Conservation (phyloP, 192 early-diverging fungal species). For the Bifiguratus adelaidae region DNA sequence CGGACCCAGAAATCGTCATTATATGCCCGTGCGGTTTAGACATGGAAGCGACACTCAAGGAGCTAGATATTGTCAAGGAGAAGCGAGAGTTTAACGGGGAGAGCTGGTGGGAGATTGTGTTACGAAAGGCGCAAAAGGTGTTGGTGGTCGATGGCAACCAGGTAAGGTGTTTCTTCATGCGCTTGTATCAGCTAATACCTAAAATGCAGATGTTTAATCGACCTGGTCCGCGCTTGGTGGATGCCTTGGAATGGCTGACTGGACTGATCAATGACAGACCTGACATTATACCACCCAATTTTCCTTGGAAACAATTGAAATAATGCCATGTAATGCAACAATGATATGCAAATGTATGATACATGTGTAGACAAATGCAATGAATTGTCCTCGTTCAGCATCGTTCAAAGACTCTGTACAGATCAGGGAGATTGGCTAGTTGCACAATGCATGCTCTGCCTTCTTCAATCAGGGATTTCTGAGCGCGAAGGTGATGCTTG, state of each 20-base stretch:
- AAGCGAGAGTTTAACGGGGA: background rate
- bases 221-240: conserved; percentile 31
- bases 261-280: conserved; percentile 25
- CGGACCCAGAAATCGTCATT: conserved; percentile 25
- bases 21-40: conserved; percentile 40
- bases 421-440: conserved; percentile 73
- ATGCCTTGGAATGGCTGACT: conserved; percentile 30
- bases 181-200: background rate
- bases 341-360: too few species aligned
- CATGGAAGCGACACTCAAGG: conserved; percentile 15
- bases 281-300: conserved; percentile 29
- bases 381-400: too few species aligned
- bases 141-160: conserved; percentile 40
- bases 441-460: conserved; percentile 42
- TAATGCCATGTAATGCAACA: too few species aligned
- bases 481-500: conserved; percentile 62
- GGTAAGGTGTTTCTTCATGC: background rate
- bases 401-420: conserved; percentile 96
- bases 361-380: background rate
- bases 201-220: conserved; percentile 34
- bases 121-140: conserved; percentile 16
- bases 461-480: conserved; percentile 31
- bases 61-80: background rate
- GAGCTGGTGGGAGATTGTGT: conserved; percentile 17
- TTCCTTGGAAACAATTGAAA: conserved; percentile 29